Evolutionary conservation across 345 rosid genomes (phyloP).

Genomic region (Citrus inodora): DNA sequence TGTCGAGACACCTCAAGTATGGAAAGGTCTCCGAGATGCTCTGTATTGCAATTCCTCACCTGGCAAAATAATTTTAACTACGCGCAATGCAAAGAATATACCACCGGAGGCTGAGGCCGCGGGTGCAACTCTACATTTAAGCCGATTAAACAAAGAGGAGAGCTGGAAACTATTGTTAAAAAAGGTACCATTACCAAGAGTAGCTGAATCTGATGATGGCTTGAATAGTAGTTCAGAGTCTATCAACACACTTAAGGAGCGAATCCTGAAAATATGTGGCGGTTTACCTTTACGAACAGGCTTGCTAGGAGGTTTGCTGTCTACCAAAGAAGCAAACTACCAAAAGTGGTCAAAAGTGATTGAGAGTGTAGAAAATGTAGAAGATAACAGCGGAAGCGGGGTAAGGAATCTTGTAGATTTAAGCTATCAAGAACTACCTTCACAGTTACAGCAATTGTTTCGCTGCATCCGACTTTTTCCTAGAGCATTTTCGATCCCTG

Average conservation of each 20-base stretch:
- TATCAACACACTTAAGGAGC: background rate
- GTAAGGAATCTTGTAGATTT: background rate
- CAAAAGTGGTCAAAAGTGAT: background rate
- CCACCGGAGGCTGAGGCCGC: background rate
- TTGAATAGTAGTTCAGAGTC: too few relatives aligned
- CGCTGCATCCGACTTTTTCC: constrained; percentile 38
- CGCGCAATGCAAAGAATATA: background rate
- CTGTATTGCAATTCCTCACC: background rate
- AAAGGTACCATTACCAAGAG: background rate
- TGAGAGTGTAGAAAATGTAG: too few relatives aligned
- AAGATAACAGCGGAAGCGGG: background rate
- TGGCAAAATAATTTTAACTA: background rate
- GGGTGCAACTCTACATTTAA: background rate
- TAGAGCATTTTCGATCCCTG: constrained; percentile 21
- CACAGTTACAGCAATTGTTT: constrained; percentile 23
- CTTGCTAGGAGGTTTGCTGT: background rate
- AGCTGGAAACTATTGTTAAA: background rate
- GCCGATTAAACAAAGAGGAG: background rate
- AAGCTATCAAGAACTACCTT: constrained; percentile 22
- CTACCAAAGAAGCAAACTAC: background rate
- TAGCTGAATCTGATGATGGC: too few relatives aligned
- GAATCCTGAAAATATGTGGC: background rate
- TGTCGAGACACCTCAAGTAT: background rate
- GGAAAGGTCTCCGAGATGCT: background rate
- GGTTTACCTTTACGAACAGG: background rate